Conservation (phyloP, 2,329 filamentous ascomycete species). For the Ophiosphaerella herpotricha region DNA sequence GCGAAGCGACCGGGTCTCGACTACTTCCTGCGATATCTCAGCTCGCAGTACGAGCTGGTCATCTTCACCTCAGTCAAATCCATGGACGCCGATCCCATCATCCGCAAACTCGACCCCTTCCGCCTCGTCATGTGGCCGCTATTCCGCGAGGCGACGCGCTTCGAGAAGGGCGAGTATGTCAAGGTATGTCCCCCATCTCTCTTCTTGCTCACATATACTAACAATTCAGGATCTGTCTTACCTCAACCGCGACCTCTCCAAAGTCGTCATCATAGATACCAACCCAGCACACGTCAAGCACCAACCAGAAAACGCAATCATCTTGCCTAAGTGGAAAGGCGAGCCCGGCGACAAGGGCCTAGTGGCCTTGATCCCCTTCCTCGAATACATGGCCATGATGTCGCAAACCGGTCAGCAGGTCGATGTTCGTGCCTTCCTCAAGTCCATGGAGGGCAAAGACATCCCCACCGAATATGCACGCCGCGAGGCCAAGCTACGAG, state of each 20-base stretch:
- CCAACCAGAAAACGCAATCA: conserved; percentile 95
- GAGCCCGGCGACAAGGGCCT: conserved; percentile 82
- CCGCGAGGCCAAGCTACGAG: conserved; percentile 82
- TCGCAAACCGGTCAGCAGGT: conserved; percentile 62
- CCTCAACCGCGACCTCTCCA: conserved; percentile 92
- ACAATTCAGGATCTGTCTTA: conserved; percentile 82
- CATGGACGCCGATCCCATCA: conserved; percentile 81
- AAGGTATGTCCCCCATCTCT: conserved; percentile 65
- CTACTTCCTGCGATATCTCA: conserved; percentile 95
- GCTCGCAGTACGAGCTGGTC: conserved; percentile 97
- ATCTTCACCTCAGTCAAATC: conserved; percentile 90
- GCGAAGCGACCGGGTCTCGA: conserved; percentile 95
- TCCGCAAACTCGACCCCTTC: conserved; percentile 93
- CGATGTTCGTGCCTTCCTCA: conserved; percentile 84
- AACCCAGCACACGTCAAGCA: conserved; percentile 78
- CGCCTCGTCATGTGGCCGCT: conserved; percentile 94
- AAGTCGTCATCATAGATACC: conserved; percentile 93
- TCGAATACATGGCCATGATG: conserved; percentile 97
- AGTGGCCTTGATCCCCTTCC: conserved; percentile 88
- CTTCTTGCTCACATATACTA: conserved; percentile 8
- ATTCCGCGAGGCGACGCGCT: conserved; percentile 95
- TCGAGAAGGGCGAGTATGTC: conserved; percentile 92
- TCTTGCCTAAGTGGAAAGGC: conserved; percentile 88
- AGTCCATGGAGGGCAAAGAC: conserved; percentile 85
- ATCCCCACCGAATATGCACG: conserved; percentile 90